Conservation (phyloP, 345 rosid species). For the Corymbia maculata region DNA sequence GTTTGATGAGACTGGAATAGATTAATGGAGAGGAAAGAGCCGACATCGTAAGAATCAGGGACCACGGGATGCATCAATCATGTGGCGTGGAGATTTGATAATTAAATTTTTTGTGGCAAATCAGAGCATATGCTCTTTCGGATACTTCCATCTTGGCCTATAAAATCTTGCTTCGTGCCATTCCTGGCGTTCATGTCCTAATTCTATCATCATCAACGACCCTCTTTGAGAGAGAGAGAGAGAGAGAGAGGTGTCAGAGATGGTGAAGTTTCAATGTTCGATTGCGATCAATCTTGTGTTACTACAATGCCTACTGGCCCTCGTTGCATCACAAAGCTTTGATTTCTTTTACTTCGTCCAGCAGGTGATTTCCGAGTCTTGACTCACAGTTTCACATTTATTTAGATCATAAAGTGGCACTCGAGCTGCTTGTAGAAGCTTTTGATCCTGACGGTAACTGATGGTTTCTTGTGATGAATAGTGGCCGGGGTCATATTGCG, state of each 20-base stretch:
- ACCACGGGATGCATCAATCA: not conserved
- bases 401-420: not conserved
- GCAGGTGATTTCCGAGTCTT: slow-evolving; percentile 31
- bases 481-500: slow-evolving; percentile 99
- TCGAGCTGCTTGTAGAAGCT: not conserved
- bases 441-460: not conserved
- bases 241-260: not conserved
- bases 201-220: not conserved
- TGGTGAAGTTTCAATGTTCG: slow-evolving; percentile 16
- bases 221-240: not conserved
- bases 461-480: not conserved
- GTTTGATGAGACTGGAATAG: not conserved
- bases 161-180: not conserved
- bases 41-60: not conserved
- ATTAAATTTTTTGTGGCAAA: not conserved
- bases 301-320: slow-evolving; percentile 16
- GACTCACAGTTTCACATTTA: not conserved
- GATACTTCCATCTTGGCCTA: not conserved
- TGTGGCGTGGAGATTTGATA: not conserved
- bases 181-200: not conserved
- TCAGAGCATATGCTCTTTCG: not conserved
- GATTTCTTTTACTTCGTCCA: slow-evolving; percentile 97
- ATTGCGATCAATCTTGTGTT: slow-evolving; percentile 14
- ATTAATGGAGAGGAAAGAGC: not conserved
- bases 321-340: slow-evolving; percentile 48